Evolutionary conservation across 2,329 filamentous ascomycete species (phyloP).

Genomic region (Pseudogymnoascus sp.): DNA sequence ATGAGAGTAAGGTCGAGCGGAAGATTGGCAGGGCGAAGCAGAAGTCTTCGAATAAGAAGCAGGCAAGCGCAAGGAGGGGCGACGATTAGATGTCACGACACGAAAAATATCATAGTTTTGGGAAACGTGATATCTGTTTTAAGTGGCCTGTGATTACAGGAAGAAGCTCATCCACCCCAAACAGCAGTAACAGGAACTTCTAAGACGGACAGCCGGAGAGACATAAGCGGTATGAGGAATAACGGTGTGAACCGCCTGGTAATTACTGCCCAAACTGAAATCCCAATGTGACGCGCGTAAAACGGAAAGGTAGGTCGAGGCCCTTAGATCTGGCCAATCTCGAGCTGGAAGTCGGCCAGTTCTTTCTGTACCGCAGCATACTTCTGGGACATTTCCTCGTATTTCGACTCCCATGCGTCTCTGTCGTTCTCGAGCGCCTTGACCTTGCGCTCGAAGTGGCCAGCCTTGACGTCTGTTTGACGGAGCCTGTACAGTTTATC

Average conservation of each 20-base stretch:
- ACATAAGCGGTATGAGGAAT: neutral
- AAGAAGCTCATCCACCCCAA: slow-evolving; percentile 5
- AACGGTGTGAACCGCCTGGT: slow-evolving; percentile 5
- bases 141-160: slow-evolving; percentile 6
- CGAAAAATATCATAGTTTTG: slow-evolving; percentile 2
- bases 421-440: slow-evolving; percentile 87
- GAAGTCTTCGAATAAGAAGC: slow-evolving; percentile 51
- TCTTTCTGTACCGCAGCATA: slow-evolving; percentile 78
- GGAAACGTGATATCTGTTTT: slow-evolving; percentile 6
- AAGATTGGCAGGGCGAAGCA: slow-evolving; percentile 64
- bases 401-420: slow-evolving; percentile 95
- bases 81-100: slow-evolving; percentile 13
- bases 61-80: slow-evolving; percentile 25
- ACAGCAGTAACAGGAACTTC: slow-evolving; percentile 6
- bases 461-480: slow-evolving; percentile 98
- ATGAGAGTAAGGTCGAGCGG: slow-evolving; percentile 81
- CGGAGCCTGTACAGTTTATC: slow-evolving; percentile 59
- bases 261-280: slow-evolving; percentile 4
- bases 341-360: slow-evolving; percentile 78
- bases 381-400: slow-evolving; percentile 95
- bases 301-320: neutral
- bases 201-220: neutral
- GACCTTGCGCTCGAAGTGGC: slow-evolving; percentile 98
- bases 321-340: slow-evolving; percentile 81
- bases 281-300: slow-evolving; percentile 6